Conservation (phyloP, 768 basidiomycete species). For the Artomyces pyxidatus region DNA sequence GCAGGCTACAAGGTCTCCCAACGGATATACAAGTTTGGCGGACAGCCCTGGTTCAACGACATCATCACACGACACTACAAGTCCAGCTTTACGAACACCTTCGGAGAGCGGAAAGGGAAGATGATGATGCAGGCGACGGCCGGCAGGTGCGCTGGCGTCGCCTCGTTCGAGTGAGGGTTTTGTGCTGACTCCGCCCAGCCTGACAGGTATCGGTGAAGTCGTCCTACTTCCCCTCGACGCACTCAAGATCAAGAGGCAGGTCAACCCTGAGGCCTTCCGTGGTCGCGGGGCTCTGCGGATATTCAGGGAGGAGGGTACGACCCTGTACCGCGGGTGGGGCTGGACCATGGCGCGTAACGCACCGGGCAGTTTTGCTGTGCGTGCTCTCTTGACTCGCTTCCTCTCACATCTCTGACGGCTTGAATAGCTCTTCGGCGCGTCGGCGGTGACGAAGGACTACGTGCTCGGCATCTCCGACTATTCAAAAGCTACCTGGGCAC, state of each 20-base stretch:
- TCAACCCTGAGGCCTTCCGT: constrained; percentile 96
- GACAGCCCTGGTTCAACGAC: constrained; percentile 97
- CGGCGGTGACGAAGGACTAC: constrained; percentile 91
- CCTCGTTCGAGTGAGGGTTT: not conserved
- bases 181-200: constrained; percentile 23
- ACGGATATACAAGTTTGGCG: constrained; percentile 95
- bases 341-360: constrained; percentile 99
- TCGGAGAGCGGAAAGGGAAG: constrained; percentile 93
- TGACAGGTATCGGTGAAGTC: constrained; percentile 90
- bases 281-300: constrained; percentile 88
- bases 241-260: constrained; percentile 97
- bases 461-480: constrained; percentile 84
- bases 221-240: constrained; percentile 95
- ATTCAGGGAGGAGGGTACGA: constrained; percentile 84
- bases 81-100: constrained; percentile 67
- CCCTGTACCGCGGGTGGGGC: constrained; percentile 95
- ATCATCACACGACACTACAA: constrained; percentile 78
- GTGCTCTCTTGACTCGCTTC: constrained; percentile 21
- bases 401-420: not conserved
- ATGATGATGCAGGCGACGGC: constrained; percentile 93
- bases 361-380: constrained; percentile 88
- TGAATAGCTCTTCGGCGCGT: constrained; percentile 88
- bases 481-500: constrained; percentile 89
- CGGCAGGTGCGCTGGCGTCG: constrained; percentile 56
- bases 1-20: constrained; percentile 96